Evolutionary conservation across 352 stramenopile species (phyloP).

Genomic region (Salisapilia sapeloensis): DNA sequence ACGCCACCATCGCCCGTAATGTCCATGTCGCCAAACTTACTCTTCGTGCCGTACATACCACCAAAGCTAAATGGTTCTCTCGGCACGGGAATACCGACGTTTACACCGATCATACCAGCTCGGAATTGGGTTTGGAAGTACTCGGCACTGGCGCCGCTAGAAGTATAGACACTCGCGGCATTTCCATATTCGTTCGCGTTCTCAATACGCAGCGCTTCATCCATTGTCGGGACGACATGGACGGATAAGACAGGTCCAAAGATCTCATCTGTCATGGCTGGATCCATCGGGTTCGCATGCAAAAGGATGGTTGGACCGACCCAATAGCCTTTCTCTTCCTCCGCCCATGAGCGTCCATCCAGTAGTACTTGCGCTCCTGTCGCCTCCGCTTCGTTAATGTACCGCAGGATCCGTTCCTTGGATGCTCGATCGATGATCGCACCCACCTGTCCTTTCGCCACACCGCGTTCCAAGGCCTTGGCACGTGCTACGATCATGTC

Average conservation of each 20-base stretch:
- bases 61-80: constrained; percentile 95
- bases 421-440: constrained; percentile 88
- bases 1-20: constrained; percentile 95
- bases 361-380: constrained; percentile 81
- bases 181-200: constrained; percentile 96
- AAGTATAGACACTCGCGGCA: constrained; percentile 94
- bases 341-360: constrained; percentile 78
- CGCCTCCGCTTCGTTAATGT: constrained; percentile 85
- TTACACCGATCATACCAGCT: constrained; percentile 91
- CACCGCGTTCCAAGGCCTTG: constrained; percentile 78
- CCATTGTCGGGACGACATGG: constrained; percentile 59
- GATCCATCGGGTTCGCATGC: constrained; percentile 76
- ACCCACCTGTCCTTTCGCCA: constrained; percentile 84
- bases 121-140: constrained; percentile 88
- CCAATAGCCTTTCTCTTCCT: constrained; percentile 56
- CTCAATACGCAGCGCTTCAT: constrained; percentile 92
- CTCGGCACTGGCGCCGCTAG: constrained; percentile 84
- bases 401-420: constrained; percentile 85
- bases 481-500: constrained; percentile 77
- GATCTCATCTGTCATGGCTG: constrained; percentile 90
- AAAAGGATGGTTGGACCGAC: constrained; percentile 91
- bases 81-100: constrained; percentile 92
- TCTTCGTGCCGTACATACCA: constrained; percentile 91
- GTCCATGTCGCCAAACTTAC: constrained; percentile 97
- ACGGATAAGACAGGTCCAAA: constrained; percentile 96